Base-by-base conservation (phyloP, 768 basidiomycete genomes). In the Cystobasidium tubakii region DNA sequence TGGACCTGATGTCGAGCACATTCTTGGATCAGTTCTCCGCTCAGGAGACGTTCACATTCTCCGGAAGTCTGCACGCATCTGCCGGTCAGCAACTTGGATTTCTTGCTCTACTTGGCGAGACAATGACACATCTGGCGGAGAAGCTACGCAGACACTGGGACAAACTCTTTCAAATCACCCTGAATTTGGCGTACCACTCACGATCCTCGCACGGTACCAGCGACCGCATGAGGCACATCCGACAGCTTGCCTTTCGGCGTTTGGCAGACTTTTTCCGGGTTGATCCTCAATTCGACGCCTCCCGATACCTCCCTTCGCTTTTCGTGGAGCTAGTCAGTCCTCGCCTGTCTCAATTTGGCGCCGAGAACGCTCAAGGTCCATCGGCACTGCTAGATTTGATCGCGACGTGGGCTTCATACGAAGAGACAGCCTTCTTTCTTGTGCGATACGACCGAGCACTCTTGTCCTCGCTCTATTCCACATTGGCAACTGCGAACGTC, bases 311-410 rank as follows among this genome's bases (percentile, higher is more conserved):
- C 79, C 81, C 82, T 2, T 82, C 84, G 6, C 85, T 87, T 10
- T 97, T 91, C 82, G 73, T 83, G 0, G 82, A 86, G 0, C 86
- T 91, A 83, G 89, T 98, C 77, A 87, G 89, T 0, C 93, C 95
- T 0, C 89, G 96, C 6, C 84, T 99, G 27, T 82, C 86, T 0
- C 81, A 83, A 1, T 83, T 98, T 29, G 88, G 89, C 74, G 84
- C 82, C 53, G 96, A 98, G 81, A 98, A 94, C 78, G 91, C 89
- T 0, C 95, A 97, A 80, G 85, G 91, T 0, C 93, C 95, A 0
- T 95, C 93, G 0, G 88, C 90, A 0, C 84, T 95, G 21, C 83
- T 99, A 53, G 92, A 96, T 44, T 83, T 97, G 25, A 90, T 96
- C 82, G 85, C 87, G 73, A 82, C 85, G 6, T 94, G 93, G 90